Base-by-base conservation (phyloP, 192 early-diverging fungal genomes). In the Gigaspora rosea region DNA sequence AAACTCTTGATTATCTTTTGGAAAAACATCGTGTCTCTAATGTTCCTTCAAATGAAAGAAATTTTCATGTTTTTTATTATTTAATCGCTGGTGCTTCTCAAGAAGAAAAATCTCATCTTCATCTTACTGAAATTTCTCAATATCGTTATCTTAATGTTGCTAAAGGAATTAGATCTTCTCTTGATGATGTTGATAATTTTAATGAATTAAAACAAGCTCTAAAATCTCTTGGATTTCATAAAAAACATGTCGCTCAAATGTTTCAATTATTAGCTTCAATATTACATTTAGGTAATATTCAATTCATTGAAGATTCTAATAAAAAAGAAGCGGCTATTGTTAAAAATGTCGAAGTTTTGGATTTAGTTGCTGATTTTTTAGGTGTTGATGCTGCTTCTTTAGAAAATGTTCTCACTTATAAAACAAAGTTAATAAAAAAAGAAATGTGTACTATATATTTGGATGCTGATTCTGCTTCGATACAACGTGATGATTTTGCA, bases 1-100 rank as follows among this genome's bases (percentile, higher is more conserved):
- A 94, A 81, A 87, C 91, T 76, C 85, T 97, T 79, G 91, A 94
- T 80, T 96, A 95, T 78, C 86, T 97, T 74, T 83, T 98, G 33
- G 96, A 98, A 72, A 94, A 95, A 81, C 82, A 81, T 52, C 90
- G 96, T 7, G 90, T 98, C 46, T 86, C 90, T 7, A 84, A 86
- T 3, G 65, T 82, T 2, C 80, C 79, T 15, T 77, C 86, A 47
- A 87, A 87, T 74, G 95, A 96, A 71, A 89, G 93, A 71, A 95
- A 91, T 83, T 99, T 97, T 85, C 94, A 98, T 80, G 91, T 97
- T 46, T 96, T 99, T 80, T 96, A 99, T 86, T 93, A 96, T 78
- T 84, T 99, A 36, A 87, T 97, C 7, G 91, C 94, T 33, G 98
- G 97, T n/a, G 86, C 87, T 0, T 86, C 90, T 33, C 73, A 84